These are phyloP conservation scores for Wickerhamiella occidentalis DNA, from an alignment of 805 yeast genomes.

Conservation along the genomic window DNA sequence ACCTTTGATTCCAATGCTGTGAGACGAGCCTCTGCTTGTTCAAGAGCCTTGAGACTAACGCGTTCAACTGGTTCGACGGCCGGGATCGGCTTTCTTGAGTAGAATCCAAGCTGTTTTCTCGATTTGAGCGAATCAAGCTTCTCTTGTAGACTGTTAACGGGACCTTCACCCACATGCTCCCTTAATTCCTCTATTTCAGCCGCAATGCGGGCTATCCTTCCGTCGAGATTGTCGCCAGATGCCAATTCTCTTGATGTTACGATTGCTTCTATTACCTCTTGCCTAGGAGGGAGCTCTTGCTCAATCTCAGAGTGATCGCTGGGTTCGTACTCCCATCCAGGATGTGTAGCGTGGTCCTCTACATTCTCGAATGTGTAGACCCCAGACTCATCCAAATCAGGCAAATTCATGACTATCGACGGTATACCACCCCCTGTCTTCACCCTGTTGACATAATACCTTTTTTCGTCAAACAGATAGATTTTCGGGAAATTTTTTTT, in stretches of 20 bases:
- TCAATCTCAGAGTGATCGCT: not conserved
- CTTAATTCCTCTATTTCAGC: slow-evolving; percentile 7
- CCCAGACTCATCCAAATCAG: slow-evolving; percentile 13
- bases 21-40: slow-evolving; percentile 1
- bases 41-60: not conserved
- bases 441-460: not conserved
- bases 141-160: not conserved
- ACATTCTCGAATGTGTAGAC: slow-evolving; percentile 8
- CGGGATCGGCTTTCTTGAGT: not conserved
- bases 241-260: slow-evolving; percentile 9
- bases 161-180: not conserved
- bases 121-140: slow-evolving; percentile 5
- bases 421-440: not conserved
- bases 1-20: slow-evolving; percentile 3
- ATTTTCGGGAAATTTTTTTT: no score
- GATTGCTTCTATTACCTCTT: slow-evolving; percentile 7
- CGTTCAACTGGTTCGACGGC: not conserved
- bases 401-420: not conserved
- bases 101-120: not conserved
- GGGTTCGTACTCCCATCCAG: not conserved
- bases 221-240: slow-evolving; percentile 11
- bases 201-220: slow-evolving; percentile 10
- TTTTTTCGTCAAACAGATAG: not conserved
- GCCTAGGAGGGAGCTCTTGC: not conserved
- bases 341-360: not conserved